phyloP scores from a whole-genome alignment of 2,329 filamentous ascomycete species.

The Aspergillus persii region DNA sequence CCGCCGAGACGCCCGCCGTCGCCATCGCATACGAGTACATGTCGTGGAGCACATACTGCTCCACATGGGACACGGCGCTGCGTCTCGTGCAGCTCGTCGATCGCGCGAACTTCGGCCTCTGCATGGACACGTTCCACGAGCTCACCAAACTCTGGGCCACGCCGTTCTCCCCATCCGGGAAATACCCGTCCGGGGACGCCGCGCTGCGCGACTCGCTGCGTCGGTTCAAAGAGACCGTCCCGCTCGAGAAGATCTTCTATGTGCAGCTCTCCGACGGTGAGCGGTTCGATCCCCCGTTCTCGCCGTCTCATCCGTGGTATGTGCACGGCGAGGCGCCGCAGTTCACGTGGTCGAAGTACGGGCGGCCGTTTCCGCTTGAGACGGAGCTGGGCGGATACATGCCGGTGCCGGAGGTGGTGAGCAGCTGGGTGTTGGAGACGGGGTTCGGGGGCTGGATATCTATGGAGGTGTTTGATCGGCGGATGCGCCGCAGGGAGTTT shows the following conservation, averaged over 20 bases:
- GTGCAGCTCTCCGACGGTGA: conserved; percentile 39
- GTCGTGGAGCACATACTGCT: conserved; percentile 33
- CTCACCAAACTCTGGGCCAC: conserved; percentile 34
- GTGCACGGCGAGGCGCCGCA: conserved; percentile 26
- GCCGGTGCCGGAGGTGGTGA: conserved; percentile 27
- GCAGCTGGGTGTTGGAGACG: conserved; percentile 29
- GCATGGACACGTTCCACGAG: conserved; percentile 39
- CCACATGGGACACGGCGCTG: conserved; percentile 34
- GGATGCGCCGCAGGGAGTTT: conserved; percentile 23
- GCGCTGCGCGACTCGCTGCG: conserved; percentile 24
- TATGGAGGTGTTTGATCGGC: conserved; percentile 32
- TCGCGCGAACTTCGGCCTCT: conserved; percentile 37
- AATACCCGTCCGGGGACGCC: conserved; percentile 19
- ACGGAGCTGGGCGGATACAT: conserved; percentile 24
- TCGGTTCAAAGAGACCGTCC: conserved; percentile 17
- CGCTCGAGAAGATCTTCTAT: conserved; percentile 34
- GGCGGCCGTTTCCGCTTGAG: conserved; percentile 33
- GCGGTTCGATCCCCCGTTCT: conserved; percentile 30
- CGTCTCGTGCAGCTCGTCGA: conserved; percentile 26
- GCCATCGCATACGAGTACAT: conserved; percentile 36
- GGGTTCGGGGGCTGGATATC: conserved; percentile 33
- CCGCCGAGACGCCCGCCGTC: conserved; percentile 18
- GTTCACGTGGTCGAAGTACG: conserved; percentile 31
- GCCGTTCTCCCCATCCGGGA: conserved; percentile 22
- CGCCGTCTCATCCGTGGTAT: conserved; percentile 29